Evolutionary conservation across 2,329 filamentous ascomycete genomes (phyloP).

Genomic region (Thielaviopsis ethacetica): DNA sequence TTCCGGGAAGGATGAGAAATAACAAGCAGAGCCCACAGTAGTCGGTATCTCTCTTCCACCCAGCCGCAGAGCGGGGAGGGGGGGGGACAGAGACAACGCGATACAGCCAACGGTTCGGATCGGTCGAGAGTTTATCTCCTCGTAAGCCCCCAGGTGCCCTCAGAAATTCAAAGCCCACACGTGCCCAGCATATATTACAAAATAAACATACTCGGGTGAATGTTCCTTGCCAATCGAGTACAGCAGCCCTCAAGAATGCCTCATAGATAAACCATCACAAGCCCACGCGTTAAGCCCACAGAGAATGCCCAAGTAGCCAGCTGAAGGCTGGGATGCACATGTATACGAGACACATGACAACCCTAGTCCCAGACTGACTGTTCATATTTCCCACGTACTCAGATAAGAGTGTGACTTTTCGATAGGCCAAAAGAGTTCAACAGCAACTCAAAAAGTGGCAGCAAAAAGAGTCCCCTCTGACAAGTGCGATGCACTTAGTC

Average conservation of each 20-base stretch:
- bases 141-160: conserved; percentile 13
- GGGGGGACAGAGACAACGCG: not conserved
- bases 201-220: not conserved
- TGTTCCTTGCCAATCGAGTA: conserved; percentile 13
- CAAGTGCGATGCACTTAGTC: conserved; percentile 16
- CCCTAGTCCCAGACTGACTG: not conserved
- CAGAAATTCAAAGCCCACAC: conserved; percentile 12
- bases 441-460: not conserved
- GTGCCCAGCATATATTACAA: not conserved
- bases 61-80: not conserved
- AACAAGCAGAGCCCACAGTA: conserved; percentile 6
- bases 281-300: conserved; percentile 12
- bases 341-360: not conserved
- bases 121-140: conserved; percentile 12
- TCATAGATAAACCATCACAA: conserved; percentile 12
- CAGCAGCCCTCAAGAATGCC: conserved; percentile 12
- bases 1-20: not conserved
- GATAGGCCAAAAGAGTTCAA: not conserved
- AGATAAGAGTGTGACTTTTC: not conserved
- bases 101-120: conserved; percentile 12
- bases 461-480: not conserved
- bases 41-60: not conserved
- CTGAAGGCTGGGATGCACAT: not conserved
- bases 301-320: conserved; percentile 4
- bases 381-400: not conserved